Percentiles rank a stretch among this genome's conserved stretches.
These are phyloP conservation scores for Sclerotinia glacialis DNA, from an alignment of 2,329 filamentous ascomycete genomes.

Conservation along the genomic window DNA sequence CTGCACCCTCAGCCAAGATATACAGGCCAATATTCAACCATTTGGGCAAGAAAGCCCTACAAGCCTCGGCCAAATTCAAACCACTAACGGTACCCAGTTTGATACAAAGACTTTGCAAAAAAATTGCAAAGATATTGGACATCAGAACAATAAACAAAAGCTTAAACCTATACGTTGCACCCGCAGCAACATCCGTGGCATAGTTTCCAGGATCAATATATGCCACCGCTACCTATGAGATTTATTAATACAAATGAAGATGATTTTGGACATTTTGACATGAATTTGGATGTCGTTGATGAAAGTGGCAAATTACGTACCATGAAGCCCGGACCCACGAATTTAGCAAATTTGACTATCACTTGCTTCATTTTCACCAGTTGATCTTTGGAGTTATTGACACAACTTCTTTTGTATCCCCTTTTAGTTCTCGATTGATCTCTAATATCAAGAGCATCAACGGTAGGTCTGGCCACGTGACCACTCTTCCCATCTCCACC, in stretches of 20 bases:
- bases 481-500: slow-evolving; percentile 20
- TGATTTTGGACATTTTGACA: neutral
- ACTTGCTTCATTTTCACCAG: slow-evolving; percentile 29
- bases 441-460: slow-evolving; percentile 4
- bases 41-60: slow-evolving; percentile 47
- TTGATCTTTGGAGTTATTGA: slow-evolving; percentile 10
- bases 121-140: slow-evolving; percentile 58
- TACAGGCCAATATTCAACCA: slow-evolving; percentile 56
- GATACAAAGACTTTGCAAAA: slow-evolving; percentile 55
- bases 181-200: slow-evolving; percentile 56
- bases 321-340: slow-evolving; percentile 51
- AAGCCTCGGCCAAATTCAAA: slow-evolving; percentile 52
- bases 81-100: slow-evolving; percentile 55
- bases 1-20: slow-evolving; percentile 52
- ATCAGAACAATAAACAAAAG: slow-evolving; percentile 56
- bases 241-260: neutral
- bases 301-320: slow-evolving; percentile 24
- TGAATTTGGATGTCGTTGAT: neutral
- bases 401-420: slow-evolving; percentile 18
- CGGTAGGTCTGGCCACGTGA: slow-evolving; percentile 22
- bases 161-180: slow-evolving; percentile 51
- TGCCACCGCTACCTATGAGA: slow-evolving; percentile 39
- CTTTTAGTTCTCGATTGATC: slow-evolving; percentile 13
- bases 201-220: slow-evolving; percentile 52
- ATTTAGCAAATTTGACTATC: slow-evolving; percentile 44